A percentile compares a stretch with the other conserved stretches of the same genome.
Evolutionary conservation across 345 rosid species (phyloP).

Genomic region (Combretum micranthum): DNA sequence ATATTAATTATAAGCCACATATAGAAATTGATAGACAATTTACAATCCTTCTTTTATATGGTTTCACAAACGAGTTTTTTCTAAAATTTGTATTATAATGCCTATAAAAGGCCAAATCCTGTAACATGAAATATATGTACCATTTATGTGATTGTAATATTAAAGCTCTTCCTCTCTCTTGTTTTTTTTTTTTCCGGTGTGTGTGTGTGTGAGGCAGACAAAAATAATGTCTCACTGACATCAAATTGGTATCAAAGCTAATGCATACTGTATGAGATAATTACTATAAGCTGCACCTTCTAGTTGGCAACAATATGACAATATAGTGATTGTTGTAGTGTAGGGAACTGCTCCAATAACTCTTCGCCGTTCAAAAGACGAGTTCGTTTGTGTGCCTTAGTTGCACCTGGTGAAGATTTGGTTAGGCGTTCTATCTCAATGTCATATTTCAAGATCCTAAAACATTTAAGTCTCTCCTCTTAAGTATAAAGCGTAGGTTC

Average conservation of each 20-base stretch:
- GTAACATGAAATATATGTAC: no score
- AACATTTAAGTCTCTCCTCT: constrained; percentile 94
- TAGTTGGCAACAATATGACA: constrained; percentile 85
- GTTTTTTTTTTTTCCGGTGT: no score
- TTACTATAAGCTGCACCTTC: constrained; percentile 80
- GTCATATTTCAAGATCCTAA: constrained; percentile 64
- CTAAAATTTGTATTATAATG: no score
- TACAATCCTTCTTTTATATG: no score
- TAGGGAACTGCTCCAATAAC: constrained; percentile 83
- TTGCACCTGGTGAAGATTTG: constrained; percentile 41
- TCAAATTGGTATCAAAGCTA: constrained; percentile 94
- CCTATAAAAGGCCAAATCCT: no score
- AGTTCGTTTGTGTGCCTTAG: constrained; percentile 75
- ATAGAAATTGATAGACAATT: no score
- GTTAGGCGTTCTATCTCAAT: constrained; percentile 78
- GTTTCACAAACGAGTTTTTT: no score
- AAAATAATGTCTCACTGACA: no score
- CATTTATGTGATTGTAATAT: no score
- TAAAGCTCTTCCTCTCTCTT: no score
- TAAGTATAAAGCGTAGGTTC: constrained; percentile 79
- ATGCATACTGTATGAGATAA: constrained; percentile 82
- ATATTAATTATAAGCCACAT: no score
- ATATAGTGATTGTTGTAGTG: constrained; percentile 82
- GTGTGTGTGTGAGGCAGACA: no score
- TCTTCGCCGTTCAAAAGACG: constrained; percentile 51